A percentile compares a stretch with the other conserved stretches of the same genome.
These are phyloP conservation scores for Baeospora myosura DNA, from an alignment of 1,284 basidiomycete genomes.

Conservation along the genomic window DNA sequence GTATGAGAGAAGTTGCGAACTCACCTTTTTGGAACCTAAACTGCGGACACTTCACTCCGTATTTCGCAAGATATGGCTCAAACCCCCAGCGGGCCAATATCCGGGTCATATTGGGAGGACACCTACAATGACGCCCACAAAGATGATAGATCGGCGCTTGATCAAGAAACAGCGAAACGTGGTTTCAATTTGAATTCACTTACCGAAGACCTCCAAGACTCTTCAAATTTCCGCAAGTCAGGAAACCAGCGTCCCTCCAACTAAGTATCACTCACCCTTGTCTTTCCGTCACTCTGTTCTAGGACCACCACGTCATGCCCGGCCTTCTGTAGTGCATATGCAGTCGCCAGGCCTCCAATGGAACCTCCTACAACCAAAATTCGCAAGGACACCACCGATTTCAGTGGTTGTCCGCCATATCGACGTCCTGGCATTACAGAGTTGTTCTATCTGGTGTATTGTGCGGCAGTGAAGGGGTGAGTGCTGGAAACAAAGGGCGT, in stretches of 20 bases:
- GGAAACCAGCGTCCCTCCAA: background rate
- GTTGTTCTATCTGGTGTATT: slow-evolving; percentile 11
- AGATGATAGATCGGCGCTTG: too few species aligned
- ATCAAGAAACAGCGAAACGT: too few species aligned
- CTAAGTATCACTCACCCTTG: slow-evolving; percentile 28
- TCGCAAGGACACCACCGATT: slow-evolving; percentile 19
- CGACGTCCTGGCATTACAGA: slow-evolving; percentile 20
- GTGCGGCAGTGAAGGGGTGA: background rate
- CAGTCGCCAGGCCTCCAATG: slow-evolving; percentile 33
- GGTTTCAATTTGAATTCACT: too few species aligned
- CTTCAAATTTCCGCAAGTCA: slow-evolving; percentile 13
- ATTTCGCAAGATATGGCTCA: slow-evolving; percentile 22
- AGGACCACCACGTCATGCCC: slow-evolving; percentile 37
- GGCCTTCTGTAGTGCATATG: slow-evolving; percentile 32
- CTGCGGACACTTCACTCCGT: slow-evolving; percentile 24
- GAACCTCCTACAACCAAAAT: slow-evolving; percentile 35
- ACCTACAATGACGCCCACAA: background rate
- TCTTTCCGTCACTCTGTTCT: slow-evolving; percentile 28
- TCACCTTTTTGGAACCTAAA: slow-evolving; percentile 18
- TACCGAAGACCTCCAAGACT: slow-evolving; percentile 28
- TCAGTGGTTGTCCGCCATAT: slow-evolving; percentile 14
- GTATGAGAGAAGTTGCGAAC: background rate
- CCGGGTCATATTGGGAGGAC: slow-evolving; percentile 36
- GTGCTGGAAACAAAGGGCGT: background rate
- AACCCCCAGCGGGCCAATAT: slow-evolving; percentile 39